Evolutionary conservation across 176 grass and related monocot species (phyloP), one percentile per base, ranked within the genome.

Genomic region (Zoysia japonica): DNA sequence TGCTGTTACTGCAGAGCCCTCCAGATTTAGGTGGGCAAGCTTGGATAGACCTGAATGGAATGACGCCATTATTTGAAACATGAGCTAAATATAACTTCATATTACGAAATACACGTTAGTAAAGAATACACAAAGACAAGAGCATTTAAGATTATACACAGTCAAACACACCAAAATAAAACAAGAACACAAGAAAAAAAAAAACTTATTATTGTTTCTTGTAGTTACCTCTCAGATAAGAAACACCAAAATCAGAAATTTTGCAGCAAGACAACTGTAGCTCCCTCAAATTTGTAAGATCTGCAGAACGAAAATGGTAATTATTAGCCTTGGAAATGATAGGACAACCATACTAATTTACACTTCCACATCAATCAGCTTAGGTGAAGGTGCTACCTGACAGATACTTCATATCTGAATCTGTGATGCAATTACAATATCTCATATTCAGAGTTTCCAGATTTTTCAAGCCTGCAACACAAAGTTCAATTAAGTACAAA

Each of bases 391-490:
- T 51, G 7, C 61, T 63, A 99, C 96, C 96, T 93, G 96, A 95
- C 72, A 99, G 85, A 84, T 81, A 70, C 67, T 91, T 85, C 88
- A 99, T 90, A 71, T 99, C 96, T 75, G 81, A 83, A 91, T 99
- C 92, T 73, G 86, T 99, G 83, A 99, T 88, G 86, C 86, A 84
- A 56, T 95, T 99, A 88, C 90, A 95, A 41, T 99, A 93, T 75
- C 88, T 86, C 87, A 99, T 71, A 81, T 95, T 95, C 61, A 99
- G 88, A 63, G 85, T 95, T 82, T 91, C 92, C 70, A 99, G 82
- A 70, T 91, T 99, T 85, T 65, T 86, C 84, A 99, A 88, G 57
- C 81, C 96, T 99, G 90, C 47, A 78, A 68, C 73, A 73, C 8
- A 89, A 83, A 85, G 38, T 37, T 81, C 53, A 1, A 20, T 38